Evolutionary conservation across 306 rosid genomes (phyloP).

Genomic region (Leucaena leucocephala): DNA sequence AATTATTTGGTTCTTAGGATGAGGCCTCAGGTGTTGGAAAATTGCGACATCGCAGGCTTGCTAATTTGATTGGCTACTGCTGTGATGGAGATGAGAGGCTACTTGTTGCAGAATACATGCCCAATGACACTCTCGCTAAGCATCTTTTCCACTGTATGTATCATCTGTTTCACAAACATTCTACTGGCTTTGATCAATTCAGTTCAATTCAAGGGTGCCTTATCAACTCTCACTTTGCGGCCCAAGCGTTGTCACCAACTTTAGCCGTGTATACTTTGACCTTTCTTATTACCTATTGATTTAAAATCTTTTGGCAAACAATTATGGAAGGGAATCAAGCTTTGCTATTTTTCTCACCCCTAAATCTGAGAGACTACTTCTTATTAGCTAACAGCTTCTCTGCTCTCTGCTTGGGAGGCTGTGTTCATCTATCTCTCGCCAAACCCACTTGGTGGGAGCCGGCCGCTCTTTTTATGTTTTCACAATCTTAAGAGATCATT

Average conservation of each 20-base stretch:
- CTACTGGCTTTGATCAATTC: background rate
- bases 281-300: background rate
- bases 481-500: background rate
- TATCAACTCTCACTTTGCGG: background rate
- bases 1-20: slow-evolving; percentile 47
- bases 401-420: too few relatives aligned
- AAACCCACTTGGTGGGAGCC: too few relatives aligned
- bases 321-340: background rate
- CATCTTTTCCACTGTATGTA: slow-evolving; percentile 93
- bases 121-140: slow-evolving; percentile 95
- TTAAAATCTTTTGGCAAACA: background rate
- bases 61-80: slow-evolving; percentile 91
- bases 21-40: slow-evolving; percentile 93
- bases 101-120: slow-evolving; percentile 97
- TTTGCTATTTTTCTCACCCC: background rate
- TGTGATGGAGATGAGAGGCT: slow-evolving; percentile 96
- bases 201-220: background rate
- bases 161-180: background rate
- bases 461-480: background rate
- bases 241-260: background rate
- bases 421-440: too few relatives aligned
- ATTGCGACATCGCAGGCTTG: slow-evolving; percentile 79
- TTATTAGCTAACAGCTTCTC: background rate
- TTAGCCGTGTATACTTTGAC: background rate
- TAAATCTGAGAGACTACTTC: background rate